phyloP scores from a whole-genome alignment of 1,284 basidiomycete genomes.

The Paramarasmius palmivorus region DNA sequence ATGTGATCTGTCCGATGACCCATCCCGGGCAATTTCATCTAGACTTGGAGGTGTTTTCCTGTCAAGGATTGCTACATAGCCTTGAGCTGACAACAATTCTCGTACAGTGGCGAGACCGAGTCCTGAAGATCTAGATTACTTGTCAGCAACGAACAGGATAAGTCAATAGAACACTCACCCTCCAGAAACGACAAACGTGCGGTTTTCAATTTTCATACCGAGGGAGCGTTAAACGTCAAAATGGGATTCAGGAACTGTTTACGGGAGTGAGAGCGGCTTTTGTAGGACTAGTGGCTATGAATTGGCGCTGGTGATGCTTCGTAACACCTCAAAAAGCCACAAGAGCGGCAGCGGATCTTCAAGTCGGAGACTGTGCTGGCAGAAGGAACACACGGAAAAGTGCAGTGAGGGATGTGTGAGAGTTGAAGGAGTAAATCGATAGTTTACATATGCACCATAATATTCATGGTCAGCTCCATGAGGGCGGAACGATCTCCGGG shows the following conservation, averaged over 20 bases:
- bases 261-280: neutral
- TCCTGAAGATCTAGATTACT: constrained; percentile 44
- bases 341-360: too few relatives aligned
- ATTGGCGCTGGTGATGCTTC: too few relatives aligned
- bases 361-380: too few relatives aligned
- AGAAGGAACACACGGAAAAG: too few relatives aligned
- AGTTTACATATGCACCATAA: too few relatives aligned
- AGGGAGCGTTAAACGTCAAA: too few relatives aligned
- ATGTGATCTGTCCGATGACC: constrained; percentile 21
- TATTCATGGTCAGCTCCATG: too few relatives aligned
- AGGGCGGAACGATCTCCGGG: too few relatives aligned
- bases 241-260: too few relatives aligned
- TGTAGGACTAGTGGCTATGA: neutral
- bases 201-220: constrained; percentile 52
- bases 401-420: too few relatives aligned
- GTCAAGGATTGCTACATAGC: constrained; percentile 51
- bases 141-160: neutral
- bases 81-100: constrained; percentile 40
- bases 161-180: constrained; percentile 35
- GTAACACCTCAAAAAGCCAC: too few relatives aligned
- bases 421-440: too few relatives aligned
- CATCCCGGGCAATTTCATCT: neutral
- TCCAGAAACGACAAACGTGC: constrained; percentile 54
- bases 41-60: constrained; percentile 33
- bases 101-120: constrained; percentile 52